Percentiles rank a stretch among this genome's conserved stretches.
phyloP scores from a whole-genome alignment of 2,329 filamentous ascomycete species.

The Diaporthe citrichinensis region DNA sequence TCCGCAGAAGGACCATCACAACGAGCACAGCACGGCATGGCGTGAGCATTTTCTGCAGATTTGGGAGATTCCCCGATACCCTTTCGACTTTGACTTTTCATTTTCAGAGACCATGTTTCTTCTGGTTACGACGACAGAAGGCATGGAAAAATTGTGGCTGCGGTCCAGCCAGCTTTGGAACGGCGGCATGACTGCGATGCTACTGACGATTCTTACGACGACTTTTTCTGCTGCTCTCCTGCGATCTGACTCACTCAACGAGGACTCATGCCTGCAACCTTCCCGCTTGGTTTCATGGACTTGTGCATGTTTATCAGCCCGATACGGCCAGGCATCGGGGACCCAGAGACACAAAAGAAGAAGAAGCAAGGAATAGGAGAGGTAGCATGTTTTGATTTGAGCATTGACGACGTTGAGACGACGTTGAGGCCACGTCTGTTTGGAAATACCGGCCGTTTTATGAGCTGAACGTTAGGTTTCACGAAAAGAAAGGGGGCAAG shows the following conservation, averaged over 20 bases:
- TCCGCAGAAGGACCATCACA: no score
- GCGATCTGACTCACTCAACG: neutral
- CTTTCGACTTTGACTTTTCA: slow-evolving; percentile 1
- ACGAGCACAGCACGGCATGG: neutral
- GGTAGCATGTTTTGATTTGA: neutral
- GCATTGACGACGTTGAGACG: neutral
- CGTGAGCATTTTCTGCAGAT: neutral
- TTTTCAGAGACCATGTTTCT: neutral
- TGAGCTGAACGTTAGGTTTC: neutral
- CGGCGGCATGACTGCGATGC: neutral
- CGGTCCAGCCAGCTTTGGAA: neutral
- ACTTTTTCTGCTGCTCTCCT: neutral
- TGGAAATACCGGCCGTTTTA: neutral
- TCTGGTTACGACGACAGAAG: neutral
- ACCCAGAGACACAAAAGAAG: neutral
- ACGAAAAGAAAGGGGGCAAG: neutral
- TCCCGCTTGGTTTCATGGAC: neutral
- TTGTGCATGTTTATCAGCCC: neutral
- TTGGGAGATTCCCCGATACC: neutral
- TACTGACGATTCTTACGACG: neutral
- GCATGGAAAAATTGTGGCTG: neutral
- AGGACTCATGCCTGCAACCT: neutral
- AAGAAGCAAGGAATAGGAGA: neutral
- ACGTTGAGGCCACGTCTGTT: neutral
- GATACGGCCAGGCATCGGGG: neutral